Conservation (phyloP, 2,329 filamentous ascomycete genomes). For the Colletotrichum sp. region DNA sequence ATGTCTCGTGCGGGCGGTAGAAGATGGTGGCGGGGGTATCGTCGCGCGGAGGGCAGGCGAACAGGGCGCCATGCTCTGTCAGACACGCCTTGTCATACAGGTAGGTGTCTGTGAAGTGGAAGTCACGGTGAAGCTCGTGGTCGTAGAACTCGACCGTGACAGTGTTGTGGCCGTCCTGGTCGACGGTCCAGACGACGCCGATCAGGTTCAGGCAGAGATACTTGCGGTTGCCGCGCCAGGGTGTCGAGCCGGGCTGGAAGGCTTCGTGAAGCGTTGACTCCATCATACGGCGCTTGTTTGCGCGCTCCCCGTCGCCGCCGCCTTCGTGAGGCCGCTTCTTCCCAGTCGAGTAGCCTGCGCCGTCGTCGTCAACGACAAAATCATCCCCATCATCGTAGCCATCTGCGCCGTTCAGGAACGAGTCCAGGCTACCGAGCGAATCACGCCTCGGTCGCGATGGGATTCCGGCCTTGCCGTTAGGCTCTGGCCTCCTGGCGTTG, state of each 20-base stretch:
- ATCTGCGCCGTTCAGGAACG: conserved; percentile 71
- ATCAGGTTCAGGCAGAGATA: conserved; percentile 93
- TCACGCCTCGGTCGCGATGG: conserved; percentile 53
- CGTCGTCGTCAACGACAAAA: conserved; percentile 95
- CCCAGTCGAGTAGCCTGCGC: conserved; percentile 80
- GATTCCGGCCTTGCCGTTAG: conserved; percentile 13
- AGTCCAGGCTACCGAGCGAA: conserved; percentile 81
- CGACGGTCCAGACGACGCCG: conserved; percentile 95
- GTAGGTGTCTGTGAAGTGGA: conserved; percentile 97
- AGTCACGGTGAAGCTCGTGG: conserved; percentile 87
- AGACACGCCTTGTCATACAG: conserved; percentile 96
- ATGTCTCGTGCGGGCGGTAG: conserved; percentile 95
- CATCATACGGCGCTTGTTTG: conserved; percentile 53
- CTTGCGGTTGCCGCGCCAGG: conserved; percentile 92
- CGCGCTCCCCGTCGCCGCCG: conserved; percentile 51
- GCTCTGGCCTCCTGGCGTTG: conserved; percentile 62
- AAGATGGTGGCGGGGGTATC: conserved; percentile 80
- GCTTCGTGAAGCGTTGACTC: conserved; percentile 77
- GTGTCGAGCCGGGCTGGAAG: conserved; percentile 94
- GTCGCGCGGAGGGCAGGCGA: conserved; percentile 72
- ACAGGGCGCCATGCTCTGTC: conserved; percentile 82
- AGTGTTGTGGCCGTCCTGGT: conserved; percentile 91
- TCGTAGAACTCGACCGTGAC: conserved; percentile 98
- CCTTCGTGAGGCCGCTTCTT: conserved; percentile 56
- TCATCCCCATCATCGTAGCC: conserved; percentile 67